Conservation (phyloP, 345 rosid genomes). For the Raphanus sativus region DNA sequence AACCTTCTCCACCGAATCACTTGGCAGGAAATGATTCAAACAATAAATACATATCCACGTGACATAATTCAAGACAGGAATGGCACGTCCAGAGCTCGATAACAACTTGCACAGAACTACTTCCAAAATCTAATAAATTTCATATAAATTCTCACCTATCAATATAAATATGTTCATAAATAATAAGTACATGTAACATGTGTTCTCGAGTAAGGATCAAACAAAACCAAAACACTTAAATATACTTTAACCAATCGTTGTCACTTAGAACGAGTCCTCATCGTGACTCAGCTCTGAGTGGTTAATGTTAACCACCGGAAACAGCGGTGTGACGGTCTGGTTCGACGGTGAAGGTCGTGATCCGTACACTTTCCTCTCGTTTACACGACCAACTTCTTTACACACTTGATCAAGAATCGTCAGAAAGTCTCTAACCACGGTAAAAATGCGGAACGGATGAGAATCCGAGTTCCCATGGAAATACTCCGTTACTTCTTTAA, state of each 20-base stretch:
- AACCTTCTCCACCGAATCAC: not conserved
- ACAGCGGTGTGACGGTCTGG: not conserved
- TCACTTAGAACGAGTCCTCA: not conserved
- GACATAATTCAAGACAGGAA: not conserved
- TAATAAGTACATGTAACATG: not conserved
- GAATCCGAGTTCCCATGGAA: constrained; percentile 56
- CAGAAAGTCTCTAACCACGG: not conserved
- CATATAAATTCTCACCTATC: not conserved
- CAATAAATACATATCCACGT: not conserved
- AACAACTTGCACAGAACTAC: not conserved
- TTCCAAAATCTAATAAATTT: not conserved
- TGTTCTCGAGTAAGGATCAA: not conserved
- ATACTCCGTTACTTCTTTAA: constrained; percentile 79
- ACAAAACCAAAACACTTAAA: not conserved
- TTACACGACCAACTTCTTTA: not conserved
- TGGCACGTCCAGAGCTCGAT: not conserved
- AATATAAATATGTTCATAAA: not conserved
- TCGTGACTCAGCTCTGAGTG: not conserved
- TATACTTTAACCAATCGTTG: not conserved
- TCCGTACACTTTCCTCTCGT: not conserved
- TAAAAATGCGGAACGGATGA: not conserved
- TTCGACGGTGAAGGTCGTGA: not conserved
- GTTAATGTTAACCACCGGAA: not conserved
- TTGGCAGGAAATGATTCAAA: not conserved
- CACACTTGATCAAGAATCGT: not conserved